Conservation (phyloP, 352 stramenopile genomes). For the Sclerospora graminicola region DNA sequence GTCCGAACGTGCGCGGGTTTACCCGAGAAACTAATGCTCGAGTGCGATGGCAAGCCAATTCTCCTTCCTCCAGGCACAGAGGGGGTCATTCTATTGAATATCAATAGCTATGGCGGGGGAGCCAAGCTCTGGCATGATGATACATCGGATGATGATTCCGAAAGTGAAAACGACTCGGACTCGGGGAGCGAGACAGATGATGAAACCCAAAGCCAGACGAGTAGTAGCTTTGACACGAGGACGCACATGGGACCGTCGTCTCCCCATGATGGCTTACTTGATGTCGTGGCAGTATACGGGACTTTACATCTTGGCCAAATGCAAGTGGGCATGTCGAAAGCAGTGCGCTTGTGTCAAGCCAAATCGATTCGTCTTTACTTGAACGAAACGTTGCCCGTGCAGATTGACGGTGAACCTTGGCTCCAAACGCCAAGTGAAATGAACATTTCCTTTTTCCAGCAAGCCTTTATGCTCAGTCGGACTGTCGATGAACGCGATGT, state of each 20-base stretch:
- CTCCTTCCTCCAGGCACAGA: slow-evolving; percentile 63
- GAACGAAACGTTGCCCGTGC: slow-evolving; percentile 66
- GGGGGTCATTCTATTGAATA: slow-evolving; percentile 83
- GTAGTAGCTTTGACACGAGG: slow-evolving; percentile 13
- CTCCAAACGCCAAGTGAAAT: slow-evolving; percentile 77
- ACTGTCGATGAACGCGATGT: slow-evolving; percentile 68
- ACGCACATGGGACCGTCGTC: slow-evolving; percentile 45
- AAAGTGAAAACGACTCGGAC: slow-evolving; percentile 43
- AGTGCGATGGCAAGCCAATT: slow-evolving; percentile 72
- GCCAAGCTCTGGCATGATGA: slow-evolving; percentile 84
- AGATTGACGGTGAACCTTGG: slow-evolving; percentile 95
- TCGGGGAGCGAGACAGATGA: slow-evolving; percentile 31
- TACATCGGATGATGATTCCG: too few species aligned
- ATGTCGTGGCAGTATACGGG: slow-evolving; percentile 90
- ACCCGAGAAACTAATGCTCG: slow-evolving; percentile 59
- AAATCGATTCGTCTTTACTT: slow-evolving; percentile 48
- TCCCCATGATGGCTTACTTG: slow-evolving; percentile 86
- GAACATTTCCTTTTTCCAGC: slow-evolving; percentile 71
- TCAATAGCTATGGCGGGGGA: slow-evolving; percentile 82
- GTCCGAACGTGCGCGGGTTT: slow-evolving; percentile 73
- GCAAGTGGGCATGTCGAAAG: slow-evolving; percentile 80
- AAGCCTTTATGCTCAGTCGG: slow-evolving; percentile 78
- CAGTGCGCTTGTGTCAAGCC: slow-evolving; percentile 64
- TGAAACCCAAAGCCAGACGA: slow-evolving; percentile 18
- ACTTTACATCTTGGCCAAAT: slow-evolving; percentile 92